phyloP scores from a whole-genome alignment of 2,329 filamentous ascomycete species.

The Penicillium sp. region DNA sequence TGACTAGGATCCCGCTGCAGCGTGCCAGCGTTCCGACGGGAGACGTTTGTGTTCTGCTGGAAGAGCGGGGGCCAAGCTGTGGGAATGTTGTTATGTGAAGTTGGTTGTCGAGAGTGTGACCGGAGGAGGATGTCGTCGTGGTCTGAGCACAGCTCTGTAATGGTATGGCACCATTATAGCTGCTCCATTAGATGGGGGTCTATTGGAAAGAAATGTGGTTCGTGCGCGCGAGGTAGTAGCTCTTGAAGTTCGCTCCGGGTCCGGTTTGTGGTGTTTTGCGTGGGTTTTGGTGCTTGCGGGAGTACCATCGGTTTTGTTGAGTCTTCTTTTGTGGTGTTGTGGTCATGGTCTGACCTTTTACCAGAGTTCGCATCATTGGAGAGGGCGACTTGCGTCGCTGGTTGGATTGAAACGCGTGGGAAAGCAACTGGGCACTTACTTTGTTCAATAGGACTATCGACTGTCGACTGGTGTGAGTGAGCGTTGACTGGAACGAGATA shows the following conservation, averaged over 20 bases:
- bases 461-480: neutral
- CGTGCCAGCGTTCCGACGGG: neutral
- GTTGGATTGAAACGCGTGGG: neutral
- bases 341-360: slow-evolving; percentile 40
- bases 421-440: slow-evolving; percentile 4
- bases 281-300: neutral
- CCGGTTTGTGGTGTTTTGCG: neutral
- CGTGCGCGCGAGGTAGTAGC: neutral
- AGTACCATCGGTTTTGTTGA: slow-evolving; percentile 21
- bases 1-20: slow-evolving; percentile 12
- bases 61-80: neutral
- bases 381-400: slow-evolving; percentile 11
- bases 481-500: neutral
- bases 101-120: neutral
- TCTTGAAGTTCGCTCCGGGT: neutral
- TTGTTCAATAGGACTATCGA: neutral
- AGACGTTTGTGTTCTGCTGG: slow-evolving; percentile 7
- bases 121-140: neutral
- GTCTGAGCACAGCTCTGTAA: neutral
- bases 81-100: neutral
- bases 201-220: neutral
- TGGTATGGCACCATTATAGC: neutral
- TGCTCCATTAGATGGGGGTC: neutral
- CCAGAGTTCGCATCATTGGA: slow-evolving; percentile 39
- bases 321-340: slow-evolving; percentile 7